Percentiles rank a stretch among this genome's conserved stretches.
Conservation (phyloP, 169 alveolate genomes). For the Babesia gibsoni region DNA sequence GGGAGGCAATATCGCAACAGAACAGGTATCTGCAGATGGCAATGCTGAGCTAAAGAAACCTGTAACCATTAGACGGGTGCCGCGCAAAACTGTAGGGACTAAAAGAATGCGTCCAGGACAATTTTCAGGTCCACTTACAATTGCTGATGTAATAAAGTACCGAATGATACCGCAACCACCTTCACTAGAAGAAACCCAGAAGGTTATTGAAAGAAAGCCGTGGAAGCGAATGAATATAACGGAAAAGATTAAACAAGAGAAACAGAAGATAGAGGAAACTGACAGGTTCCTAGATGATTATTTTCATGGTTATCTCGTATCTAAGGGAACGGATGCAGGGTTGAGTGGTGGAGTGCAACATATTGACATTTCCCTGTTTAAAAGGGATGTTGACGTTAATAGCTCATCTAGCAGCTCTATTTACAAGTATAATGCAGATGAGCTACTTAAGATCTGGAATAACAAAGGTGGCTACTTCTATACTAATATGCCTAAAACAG, state of each 20-base stretch:
- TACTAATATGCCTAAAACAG: constrained; percentile 36
- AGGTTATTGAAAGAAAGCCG: constrained; percentile 33
- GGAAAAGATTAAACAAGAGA: constrained; percentile 18
- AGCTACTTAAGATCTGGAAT: constrained; percentile 28
- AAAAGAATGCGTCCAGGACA: not conserved
- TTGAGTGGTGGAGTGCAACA: constrained; percentile 7
- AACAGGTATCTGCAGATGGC: not conserved
- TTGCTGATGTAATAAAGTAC: constrained; percentile 25
- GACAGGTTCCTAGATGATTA: constrained; percentile 18
- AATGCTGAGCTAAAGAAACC: not conserved
- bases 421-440: constrained; percentile 5
- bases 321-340: constrained; percentile 14
- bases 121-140: not conserved
- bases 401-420: not conserved
- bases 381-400: not conserved
- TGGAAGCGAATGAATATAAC: constrained; percentile 38
- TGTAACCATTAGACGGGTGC: not conserved
- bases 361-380: not conserved
- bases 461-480: constrained; percentile 39
- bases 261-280: constrained; percentile 8
- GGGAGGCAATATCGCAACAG: not conserved
- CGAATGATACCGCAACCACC: constrained; percentile 47
- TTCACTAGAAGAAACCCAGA: constrained; percentile 16
- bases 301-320: constrained; percentile 4
- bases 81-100: not conserved